Evolutionary conservation across 225 moss, liverwort and hornwort species (phyloP).

Genomic region (Sphagnum tenellum): DNA sequence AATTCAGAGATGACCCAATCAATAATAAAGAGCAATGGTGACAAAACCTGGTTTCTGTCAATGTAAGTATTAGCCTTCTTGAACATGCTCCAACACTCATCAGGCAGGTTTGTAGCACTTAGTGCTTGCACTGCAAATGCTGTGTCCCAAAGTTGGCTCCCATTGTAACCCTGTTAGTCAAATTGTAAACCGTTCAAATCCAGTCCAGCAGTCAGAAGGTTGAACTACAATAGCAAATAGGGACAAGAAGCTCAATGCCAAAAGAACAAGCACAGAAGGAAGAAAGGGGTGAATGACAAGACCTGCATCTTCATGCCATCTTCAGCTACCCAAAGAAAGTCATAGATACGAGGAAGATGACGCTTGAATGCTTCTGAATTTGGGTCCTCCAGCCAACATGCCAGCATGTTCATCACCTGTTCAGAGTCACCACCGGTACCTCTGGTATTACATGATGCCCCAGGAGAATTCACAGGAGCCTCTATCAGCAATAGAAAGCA

Average conservation of each 20-base stretch:
- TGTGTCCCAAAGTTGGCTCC: constrained; percentile 93
- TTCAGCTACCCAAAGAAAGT: constrained; percentile 97
- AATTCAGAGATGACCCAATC: neutral
- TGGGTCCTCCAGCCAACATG: constrained; percentile 87
- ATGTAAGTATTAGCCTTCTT: constrained; percentile 73
- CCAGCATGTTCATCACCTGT: constrained; percentile 79
- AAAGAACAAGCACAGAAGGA: neutral
- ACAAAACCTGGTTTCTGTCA: constrained; percentile 51
- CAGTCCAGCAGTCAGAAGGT: neutral
- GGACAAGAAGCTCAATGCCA: neutral
- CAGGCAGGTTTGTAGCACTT: constrained; percentile 46
- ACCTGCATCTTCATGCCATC: constrained; percentile 99
- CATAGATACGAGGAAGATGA: constrained; percentile 70
- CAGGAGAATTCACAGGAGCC: no score
- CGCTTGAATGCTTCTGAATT: constrained; percentile 78
- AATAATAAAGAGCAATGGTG: neutral
- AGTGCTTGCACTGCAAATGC: constrained; percentile 84
- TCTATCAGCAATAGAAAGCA: no score
- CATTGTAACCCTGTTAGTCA: constrained; percentile 73
- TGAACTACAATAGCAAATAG: neutral
- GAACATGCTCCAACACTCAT: constrained; percentile 55
- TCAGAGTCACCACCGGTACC: neutral
- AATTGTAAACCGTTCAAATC: neutral
- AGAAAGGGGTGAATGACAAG: neutral
- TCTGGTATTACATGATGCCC: no score